Evolutionary conservation across 2,329 filamentous ascomycete species (phyloP).

Genomic region (Exophiala sideris): DNA sequence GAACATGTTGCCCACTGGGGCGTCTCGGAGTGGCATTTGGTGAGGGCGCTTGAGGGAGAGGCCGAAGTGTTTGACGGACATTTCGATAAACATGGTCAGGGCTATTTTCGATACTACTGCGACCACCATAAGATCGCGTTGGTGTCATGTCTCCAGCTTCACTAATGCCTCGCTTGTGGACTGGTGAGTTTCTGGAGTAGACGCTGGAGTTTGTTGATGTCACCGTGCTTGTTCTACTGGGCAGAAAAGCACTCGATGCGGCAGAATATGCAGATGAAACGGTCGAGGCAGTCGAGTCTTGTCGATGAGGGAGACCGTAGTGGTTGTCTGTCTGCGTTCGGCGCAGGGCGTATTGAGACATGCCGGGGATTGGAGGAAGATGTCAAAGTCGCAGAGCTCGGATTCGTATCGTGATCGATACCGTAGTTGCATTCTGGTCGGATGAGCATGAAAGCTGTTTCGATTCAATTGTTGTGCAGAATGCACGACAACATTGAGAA

Average conservation of each 20-base stretch:
- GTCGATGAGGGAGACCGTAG: constrained; percentile 40
- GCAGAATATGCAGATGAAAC: constrained; percentile 52
- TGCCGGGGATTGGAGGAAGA: constrained; percentile 8
- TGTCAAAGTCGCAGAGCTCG: constrained; percentile 2
- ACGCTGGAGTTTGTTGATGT: constrained; percentile 69
- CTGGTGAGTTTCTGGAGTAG: constrained; percentile 41
- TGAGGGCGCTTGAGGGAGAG: constrained; percentile 65
- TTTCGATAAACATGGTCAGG: constrained; percentile 67
- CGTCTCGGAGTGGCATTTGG: constrained; percentile 42
- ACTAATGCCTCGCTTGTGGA: constrained; percentile 73
- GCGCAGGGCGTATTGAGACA: constrained; percentile 26
- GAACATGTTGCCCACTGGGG: constrained; percentile 41
- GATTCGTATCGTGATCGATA: constrained; percentile 8
- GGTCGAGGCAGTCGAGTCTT: constrained; percentile 55
- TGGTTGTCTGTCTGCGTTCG: constrained; percentile 24
- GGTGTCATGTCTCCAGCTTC: constrained; percentile 61
- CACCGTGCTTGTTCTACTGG: constrained; percentile 64
- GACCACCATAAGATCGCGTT: constrained; percentile 45
- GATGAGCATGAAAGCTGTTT: no score
- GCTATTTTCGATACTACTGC: constrained; percentile 42
- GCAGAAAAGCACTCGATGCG: constrained; percentile 47
- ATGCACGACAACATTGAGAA: no score
- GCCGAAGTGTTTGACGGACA: constrained; percentile 72
- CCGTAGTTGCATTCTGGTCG: constrained; percentile 12
- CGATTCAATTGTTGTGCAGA: no score